These are phyloP conservation scores for Neurospora discreta DNA, from an alignment of 495 filamentous ascomycete species.

Conservation along the genomic window DNA sequence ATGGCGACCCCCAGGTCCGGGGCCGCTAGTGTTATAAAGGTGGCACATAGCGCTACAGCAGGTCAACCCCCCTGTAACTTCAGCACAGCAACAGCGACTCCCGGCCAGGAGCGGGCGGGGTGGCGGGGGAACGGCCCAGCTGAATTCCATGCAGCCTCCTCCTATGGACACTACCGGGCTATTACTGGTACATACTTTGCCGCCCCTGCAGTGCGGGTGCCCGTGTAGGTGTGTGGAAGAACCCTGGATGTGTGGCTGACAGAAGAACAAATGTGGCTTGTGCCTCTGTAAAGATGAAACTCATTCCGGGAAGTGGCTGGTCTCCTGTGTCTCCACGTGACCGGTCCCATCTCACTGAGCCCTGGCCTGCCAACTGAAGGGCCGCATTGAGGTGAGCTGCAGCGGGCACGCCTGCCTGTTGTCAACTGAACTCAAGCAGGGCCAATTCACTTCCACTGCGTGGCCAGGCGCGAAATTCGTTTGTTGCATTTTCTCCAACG, in stretches of 20 bases:
- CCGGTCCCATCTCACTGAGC: neutral
- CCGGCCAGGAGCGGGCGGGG: neutral
- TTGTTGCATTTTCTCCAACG: conserved; percentile 21
- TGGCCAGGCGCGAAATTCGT: conserved; percentile 17
- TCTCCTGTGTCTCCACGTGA: neutral
- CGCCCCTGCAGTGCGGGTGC: no score
- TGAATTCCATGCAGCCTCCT: neutral
- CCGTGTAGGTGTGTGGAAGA: neutral
- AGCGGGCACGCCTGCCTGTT: neutral
- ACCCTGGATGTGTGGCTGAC: neutral
- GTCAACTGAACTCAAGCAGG: neutral
- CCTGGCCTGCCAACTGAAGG: neutral
- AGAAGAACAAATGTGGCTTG: neutral
- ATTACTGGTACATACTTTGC: no score
- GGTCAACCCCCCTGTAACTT: neutral
- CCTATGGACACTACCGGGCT: no score
- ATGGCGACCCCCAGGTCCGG: neutral
- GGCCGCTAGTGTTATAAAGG: neutral
- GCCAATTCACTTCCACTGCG: conserved; percentile 2
- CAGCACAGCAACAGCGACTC: neutral
- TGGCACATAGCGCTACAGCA: neutral
- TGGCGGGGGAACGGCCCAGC: neutral
- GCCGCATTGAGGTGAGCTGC: neutral
- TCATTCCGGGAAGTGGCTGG: neutral
- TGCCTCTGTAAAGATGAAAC: neutral